Percentiles rank a stretch among this genome's conserved stretches.
Evolutionary conservation across 495 filamentous ascomycete genomes (phyloP).

Genomic region (Penicillium simplicissimum): DNA sequence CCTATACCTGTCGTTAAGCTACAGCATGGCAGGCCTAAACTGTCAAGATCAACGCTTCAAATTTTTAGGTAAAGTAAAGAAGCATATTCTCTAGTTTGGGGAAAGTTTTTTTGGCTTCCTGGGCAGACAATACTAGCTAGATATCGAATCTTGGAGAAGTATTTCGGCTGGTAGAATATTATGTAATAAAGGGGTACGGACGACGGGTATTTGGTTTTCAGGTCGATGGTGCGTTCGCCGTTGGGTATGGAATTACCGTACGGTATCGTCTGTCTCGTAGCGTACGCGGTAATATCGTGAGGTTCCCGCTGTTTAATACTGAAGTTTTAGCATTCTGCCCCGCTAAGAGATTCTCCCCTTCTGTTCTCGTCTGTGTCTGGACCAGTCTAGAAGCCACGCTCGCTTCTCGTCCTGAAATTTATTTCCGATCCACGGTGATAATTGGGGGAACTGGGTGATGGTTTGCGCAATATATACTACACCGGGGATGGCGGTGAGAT

Average conservation of each 20-base stretch:
- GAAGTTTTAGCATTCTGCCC: too few species aligned
- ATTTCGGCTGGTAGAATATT: too few species aligned
- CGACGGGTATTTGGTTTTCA: background rate
- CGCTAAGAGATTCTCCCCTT: background rate
- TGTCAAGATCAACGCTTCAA: too few species aligned
- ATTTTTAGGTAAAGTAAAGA: too few species aligned
- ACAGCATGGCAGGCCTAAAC: too few species aligned
- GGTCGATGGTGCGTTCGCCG: background rate
- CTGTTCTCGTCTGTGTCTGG: background rate
- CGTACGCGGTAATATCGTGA: background rate
- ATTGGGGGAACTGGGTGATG: background rate
- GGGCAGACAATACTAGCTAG: too few species aligned
- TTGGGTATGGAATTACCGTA: conserved; percentile 1
- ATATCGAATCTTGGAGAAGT: too few species aligned
- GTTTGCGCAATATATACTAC: background rate
- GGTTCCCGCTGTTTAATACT: too few species aligned
- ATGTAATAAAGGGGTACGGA: too few species aligned
- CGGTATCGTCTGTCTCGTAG: background rate
- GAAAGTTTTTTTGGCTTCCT: too few species aligned
- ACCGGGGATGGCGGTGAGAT: background rate
- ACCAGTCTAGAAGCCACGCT: background rate
- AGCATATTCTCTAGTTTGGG: too few species aligned
- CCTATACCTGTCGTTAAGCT: too few species aligned
- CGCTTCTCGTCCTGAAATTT: background rate
- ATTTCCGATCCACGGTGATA: background rate